Percentiles rank a stretch among this genome's conserved stretches.
These are phyloP conservation scores for Talaromyces adpressus DNA, from an alignment of 495 filamentous ascomycete genomes.

Conservation along the genomic window DNA sequence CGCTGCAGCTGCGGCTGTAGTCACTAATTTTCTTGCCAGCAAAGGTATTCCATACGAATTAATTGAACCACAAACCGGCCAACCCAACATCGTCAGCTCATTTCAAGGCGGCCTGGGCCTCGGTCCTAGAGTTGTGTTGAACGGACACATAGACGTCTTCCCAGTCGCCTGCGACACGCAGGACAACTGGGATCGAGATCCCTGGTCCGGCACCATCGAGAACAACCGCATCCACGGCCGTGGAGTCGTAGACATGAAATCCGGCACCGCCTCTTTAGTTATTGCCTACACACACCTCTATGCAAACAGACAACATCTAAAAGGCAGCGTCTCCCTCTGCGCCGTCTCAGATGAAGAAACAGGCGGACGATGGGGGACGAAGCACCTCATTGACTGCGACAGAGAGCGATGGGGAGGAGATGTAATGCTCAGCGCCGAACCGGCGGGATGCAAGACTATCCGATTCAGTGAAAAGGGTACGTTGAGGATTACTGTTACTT, in stretches of 20 bases:
- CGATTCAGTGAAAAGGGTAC: slow-evolving; percentile 7
- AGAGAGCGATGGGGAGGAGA: not conserved
- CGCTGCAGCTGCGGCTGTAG: not conserved
- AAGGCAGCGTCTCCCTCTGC: not conserved
- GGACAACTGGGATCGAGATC: not conserved
- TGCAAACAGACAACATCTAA: not conserved
- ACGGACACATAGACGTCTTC: slow-evolving; percentile 1
- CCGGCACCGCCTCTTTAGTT: not conserved
- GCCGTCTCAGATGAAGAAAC: slow-evolving; percentile 7
- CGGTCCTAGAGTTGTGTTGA: not conserved
- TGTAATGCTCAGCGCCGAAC: slow-evolving; percentile 5
- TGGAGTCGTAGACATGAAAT: not conserved
- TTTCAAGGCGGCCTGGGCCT: not conserved
- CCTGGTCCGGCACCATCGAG: not conserved
- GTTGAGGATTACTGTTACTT: not conserved
- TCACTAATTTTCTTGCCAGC: not conserved
- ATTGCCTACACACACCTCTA: not conserved
- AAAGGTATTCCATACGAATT: not conserved
- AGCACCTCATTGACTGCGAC: not conserved
- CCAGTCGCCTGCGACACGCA: not conserved
- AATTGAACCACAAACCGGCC: not conserved
- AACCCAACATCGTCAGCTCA: not conserved
- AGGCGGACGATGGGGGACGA: not conserved
- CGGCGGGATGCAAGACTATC: not conserved
- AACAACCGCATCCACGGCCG: slow-evolving; percentile 1